Conservation (phyloP, 2,329 filamentous ascomycete genomes). For the Fusarium bactridioides region DNA sequence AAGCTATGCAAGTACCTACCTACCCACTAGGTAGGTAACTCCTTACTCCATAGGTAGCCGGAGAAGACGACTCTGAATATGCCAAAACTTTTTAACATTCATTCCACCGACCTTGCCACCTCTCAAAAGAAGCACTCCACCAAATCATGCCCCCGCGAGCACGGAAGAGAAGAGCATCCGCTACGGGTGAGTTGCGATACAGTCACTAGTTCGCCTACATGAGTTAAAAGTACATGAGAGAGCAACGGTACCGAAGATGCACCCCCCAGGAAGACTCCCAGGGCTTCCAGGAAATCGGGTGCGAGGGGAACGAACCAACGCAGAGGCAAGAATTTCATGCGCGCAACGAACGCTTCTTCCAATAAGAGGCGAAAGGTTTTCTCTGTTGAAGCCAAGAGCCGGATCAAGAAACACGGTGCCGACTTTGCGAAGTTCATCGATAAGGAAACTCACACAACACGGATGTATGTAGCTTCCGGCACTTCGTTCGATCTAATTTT, state of each 20-base stretch:
- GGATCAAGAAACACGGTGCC: constrained; percentile 35
- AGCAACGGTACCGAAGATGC: constrained; percentile 11
- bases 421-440: constrained; percentile 37
- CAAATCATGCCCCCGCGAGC: constrained; percentile 40
- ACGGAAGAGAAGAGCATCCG: constrained; percentile 39
- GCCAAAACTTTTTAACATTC: too few species aligned
- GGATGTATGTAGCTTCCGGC: constrained; percentile 12
- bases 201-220: too few species aligned
- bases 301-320: background rate
- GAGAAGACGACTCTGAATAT: background rate
- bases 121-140: background rate
- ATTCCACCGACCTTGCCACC: background rate
- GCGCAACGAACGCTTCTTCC: background rate
- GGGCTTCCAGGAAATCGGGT: constrained; percentile 12
- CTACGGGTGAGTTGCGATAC: constrained; percentile 25
- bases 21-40: too few species aligned
- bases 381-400: constrained; percentile 28
- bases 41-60: too few species aligned
- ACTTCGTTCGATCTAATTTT: background rate
- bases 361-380: constrained; percentile 19
- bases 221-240: constrained; percentile 19
- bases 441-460: constrained; percentile 2
- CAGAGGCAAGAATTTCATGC: background rate
- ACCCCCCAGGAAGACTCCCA: constrained; percentile 21
- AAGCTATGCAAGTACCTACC: too few species aligned